These are phyloP conservation scores for Neurospora sp. DNA, from an alignment of 495 filamentous ascomycete genomes.

Conservation along the genomic window DNA sequence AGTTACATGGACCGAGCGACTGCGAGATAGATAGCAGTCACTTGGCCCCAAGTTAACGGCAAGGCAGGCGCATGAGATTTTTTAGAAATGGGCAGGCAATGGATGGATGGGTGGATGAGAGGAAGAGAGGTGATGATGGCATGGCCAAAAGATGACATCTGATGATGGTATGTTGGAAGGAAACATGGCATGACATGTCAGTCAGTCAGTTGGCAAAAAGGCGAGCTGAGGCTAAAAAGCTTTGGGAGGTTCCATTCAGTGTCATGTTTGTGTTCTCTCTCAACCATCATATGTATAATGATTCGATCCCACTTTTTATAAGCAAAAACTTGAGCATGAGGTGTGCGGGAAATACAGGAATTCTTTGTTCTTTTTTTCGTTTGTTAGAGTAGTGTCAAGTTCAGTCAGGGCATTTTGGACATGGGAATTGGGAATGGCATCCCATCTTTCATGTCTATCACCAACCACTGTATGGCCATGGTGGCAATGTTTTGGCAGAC, in stretches of 20 bases:
- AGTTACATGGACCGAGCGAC: neutral
- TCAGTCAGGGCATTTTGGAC: neutral
- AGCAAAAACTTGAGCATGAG: neutral
- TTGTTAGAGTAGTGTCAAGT: neutral
- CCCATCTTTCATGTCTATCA: too few relatives aligned
- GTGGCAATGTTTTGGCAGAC: neutral
- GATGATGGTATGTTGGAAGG: too few relatives aligned
- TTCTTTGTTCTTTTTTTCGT: neutral
- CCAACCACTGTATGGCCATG: too few relatives aligned
- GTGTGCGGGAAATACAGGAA: neutral
- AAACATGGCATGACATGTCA: neutral
- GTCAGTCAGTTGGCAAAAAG: neutral
- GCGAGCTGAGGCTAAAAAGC: neutral
- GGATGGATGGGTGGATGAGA: neutral
- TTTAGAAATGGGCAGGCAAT: neutral
- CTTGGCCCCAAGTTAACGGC: neutral
- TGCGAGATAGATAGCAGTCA: neutral
- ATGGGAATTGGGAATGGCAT: neutral
- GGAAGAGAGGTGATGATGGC: neutral
- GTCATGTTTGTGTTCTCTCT: neutral
- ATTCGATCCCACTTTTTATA: neutral
- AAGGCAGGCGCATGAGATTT: neutral
- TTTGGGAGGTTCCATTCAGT: neutral
- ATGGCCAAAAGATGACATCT: neutral
- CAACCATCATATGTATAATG: neutral